Conservation (phyloP, 2,329 filamentous ascomycete species). For the Ophiostoma sp. region DNA sequence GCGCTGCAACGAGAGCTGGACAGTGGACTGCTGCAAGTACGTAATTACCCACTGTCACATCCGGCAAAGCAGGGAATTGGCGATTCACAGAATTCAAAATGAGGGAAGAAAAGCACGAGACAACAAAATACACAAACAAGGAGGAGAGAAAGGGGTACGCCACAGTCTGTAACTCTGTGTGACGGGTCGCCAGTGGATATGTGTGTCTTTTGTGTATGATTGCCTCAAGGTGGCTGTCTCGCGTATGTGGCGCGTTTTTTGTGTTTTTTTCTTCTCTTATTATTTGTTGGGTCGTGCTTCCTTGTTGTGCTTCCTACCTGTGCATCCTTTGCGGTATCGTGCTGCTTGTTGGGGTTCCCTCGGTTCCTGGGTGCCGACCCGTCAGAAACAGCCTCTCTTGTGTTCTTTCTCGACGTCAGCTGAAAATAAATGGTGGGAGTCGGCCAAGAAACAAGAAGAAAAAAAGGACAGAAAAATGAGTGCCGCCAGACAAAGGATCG, state of each 20-base stretch:
- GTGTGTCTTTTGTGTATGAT: conserved; percentile 1
- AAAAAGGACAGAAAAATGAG: background rate
- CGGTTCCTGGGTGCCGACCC: background rate
- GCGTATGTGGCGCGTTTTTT: conserved; percentile 7
- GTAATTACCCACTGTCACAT: background rate
- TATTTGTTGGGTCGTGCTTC: background rate
- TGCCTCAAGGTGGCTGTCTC: conserved; percentile 14
- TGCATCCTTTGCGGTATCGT: background rate
- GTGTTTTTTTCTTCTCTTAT: background rate
- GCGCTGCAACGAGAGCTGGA: background rate
- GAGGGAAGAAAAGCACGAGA: background rate
- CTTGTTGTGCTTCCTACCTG: background rate
- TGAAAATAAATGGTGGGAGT: background rate
- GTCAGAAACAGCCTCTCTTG: background rate
- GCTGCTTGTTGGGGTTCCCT: background rate
- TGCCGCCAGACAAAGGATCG: background rate
- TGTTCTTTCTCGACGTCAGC: background rate
- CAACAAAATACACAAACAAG: background rate
- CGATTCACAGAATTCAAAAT: background rate
- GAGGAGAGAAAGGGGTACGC: background rate
- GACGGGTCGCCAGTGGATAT: background rate
- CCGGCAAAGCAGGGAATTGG: background rate
- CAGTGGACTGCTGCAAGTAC: background rate
- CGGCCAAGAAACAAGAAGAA: background rate
- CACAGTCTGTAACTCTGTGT: conserved; percentile 11